phyloP scores from a whole-genome alignment of 257 asterid genomes.

The Gentiana macrophylla region DNA sequence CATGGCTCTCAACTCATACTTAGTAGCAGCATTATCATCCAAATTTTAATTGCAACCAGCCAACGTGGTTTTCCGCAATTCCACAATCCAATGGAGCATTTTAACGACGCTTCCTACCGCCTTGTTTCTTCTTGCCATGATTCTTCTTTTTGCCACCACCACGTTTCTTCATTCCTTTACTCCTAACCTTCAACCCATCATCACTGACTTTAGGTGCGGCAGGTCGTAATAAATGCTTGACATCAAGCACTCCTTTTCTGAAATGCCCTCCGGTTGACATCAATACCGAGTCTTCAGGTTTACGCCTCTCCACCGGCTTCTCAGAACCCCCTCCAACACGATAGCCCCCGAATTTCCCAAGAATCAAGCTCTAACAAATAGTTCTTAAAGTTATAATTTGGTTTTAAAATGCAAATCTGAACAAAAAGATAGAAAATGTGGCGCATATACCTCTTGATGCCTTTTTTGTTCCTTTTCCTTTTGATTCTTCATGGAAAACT shows the following conservation, averaged over 20 bases:
- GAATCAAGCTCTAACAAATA: constrained; percentile 44
- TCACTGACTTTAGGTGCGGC: constrained; percentile 32
- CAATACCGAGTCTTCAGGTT: constrained; percentile 59
- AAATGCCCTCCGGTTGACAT: constrained; percentile 60
- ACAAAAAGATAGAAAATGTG: constrained; percentile 1
- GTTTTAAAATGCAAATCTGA: background rate
- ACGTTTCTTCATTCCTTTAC: constrained; percentile 47
- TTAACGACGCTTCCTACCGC: constrained; percentile 49
- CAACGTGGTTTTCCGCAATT: too few species aligned
- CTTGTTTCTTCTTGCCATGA: constrained; percentile 32
- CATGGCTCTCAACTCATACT: too few species aligned
- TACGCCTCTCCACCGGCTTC: constrained; percentile 32
- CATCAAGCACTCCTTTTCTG: constrained; percentile 82
- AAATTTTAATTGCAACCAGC: too few species aligned
- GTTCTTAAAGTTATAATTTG: constrained; percentile 10
- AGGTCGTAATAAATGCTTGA: constrained; percentile 42
- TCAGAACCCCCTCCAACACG: constrained; percentile 27
- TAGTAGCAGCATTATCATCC: too few species aligned
- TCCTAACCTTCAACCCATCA: constrained; percentile 7
- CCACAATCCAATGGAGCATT: too few species aligned
- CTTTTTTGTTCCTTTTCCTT: constrained; percentile 63
- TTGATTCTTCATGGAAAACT: constrained; percentile 69
- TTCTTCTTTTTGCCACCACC: constrained; percentile 51
- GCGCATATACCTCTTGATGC: constrained; percentile 47
- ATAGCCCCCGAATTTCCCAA: constrained; percentile 47